Evolutionary conservation across 169 alveolate species (phyloP).

Genomic region (Plasmodium chabaudi): DNA sequence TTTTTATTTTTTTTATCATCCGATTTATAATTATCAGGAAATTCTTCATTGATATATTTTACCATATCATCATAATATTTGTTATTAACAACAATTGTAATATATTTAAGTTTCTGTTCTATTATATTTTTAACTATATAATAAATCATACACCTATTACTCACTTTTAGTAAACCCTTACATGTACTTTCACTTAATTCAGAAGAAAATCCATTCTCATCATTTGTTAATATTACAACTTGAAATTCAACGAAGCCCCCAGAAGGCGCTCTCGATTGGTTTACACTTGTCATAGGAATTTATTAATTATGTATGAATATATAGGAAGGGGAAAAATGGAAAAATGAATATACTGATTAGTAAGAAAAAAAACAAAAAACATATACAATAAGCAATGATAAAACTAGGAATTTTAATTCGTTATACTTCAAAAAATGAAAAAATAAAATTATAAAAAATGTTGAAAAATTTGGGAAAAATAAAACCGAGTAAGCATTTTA

Average conservation of each 20-base stretch:
- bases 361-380: not conserved
- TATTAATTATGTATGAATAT: not conserved
- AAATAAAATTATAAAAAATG: too few relatives aligned
- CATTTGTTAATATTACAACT: constrained; percentile 51
- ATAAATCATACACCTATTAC: constrained; percentile 55
- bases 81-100: constrained; percentile 45
- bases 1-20: constrained; percentile 56
- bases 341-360: not conserved
- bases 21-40: constrained; percentile 41
- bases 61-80: constrained; percentile 67
- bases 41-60: constrained; percentile 26
- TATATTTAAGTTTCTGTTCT: constrained; percentile 53
- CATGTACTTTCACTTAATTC: constrained; percentile 55
- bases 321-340: not conserved
- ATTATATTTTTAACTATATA: constrained; percentile 44
- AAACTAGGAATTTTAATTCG: too few relatives aligned
- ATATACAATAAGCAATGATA: not conserved
- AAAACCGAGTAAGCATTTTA: too few relatives aligned
- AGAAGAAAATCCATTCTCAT: constrained; percentile 54
- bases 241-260: constrained; percentile 68
- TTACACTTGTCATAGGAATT: constrained; percentile 3
- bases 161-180: constrained; percentile 48
- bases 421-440: too few relatives aligned
- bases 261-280: constrained; percentile 21
- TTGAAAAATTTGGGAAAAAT: too few relatives aligned